Evolutionary conservation across 2,329 filamentous ascomycete genomes (phyloP).

Genomic region (Verticillium zaregamsianum): DNA sequence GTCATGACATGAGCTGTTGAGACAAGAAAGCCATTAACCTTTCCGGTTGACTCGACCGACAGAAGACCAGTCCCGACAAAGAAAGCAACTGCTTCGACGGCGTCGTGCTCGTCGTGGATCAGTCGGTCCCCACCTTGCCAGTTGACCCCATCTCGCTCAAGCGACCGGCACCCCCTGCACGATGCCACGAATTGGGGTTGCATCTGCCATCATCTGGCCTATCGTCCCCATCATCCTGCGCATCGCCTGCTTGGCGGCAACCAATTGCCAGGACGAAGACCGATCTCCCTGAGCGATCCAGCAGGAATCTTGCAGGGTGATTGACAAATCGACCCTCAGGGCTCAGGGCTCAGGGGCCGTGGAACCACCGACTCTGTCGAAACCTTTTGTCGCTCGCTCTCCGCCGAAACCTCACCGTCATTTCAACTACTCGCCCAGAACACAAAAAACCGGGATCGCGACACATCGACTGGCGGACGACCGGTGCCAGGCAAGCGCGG

Average conservation of each 20-base stretch:
- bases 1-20: neutral
- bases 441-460: neutral
- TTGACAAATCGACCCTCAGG: neutral
- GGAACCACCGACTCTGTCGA: neutral
- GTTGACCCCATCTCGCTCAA: neutral
- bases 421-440: neutral
- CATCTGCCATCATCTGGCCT: neutral
- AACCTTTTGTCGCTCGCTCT: neutral
- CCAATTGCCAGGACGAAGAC: neutral
- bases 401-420: neutral
- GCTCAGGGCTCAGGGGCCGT: neutral
- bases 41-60: neutral
- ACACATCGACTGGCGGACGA: neutral
- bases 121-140: neutral
- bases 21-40: neutral
- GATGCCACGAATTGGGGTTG: slow-evolving; percentile 7
- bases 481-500: neutral
- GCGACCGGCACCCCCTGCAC: slow-evolving; percentile 3
- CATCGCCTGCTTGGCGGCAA: neutral
- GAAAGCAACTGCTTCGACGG: neutral
- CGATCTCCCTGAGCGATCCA: neutral
- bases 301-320: neutral
- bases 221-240: neutral
- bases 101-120: neutral
- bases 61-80: neutral